Evolutionary conservation across 768 basidiomycete genomes (phyloP), one percentile per base, ranked within the genome.

Genomic region (Tylopilus intermedius): DNA sequence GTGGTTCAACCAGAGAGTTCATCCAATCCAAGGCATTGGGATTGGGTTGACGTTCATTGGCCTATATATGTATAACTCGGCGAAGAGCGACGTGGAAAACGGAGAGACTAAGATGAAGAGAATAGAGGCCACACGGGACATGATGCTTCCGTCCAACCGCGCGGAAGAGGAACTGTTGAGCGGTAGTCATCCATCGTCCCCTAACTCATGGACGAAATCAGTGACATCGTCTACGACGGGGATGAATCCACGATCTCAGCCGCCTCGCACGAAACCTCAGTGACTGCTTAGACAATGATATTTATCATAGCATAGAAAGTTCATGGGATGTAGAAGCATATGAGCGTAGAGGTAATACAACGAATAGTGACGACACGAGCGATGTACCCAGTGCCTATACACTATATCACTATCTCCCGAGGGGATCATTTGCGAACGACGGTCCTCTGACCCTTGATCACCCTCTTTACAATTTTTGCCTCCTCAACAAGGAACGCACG

Each of bases 391-490:
- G 18, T 18, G 18, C 18, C 18, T 18, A 18, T 18, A 18, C 18
- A 18, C 18, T 18, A 18, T 18, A 18, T 18, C 18, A 18, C 18
- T 18, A 18, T 18, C 18, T 18, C 18, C 42, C 15, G 24, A 30
- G 47, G n/a, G 8, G 10, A 52, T 47, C 56, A 69, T 60, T 69
- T 69, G 26, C 56, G 66, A 27, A 43, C 9, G 30, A 42, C 45
- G 15, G 65, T 61, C 56, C 64, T 69, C 71, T 82, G 91, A 68
- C 88, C 86, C 80, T 96, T 96, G 81, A 97, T 94, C 63, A 98
- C 95, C 76, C 83, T 88, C 86, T 99, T 99, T 69, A 99, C 96
- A 65, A 99, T 98, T 80, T 98, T 98, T 42, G 96, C 96, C 79
- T 99, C 96, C 80, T 98, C 96, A 38, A 99, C 90, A 55, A 99